phyloP scores from a whole-genome alignment of 2,329 filamentous ascomycete genomes.

The Trichoderma endophyticum region DNA sequence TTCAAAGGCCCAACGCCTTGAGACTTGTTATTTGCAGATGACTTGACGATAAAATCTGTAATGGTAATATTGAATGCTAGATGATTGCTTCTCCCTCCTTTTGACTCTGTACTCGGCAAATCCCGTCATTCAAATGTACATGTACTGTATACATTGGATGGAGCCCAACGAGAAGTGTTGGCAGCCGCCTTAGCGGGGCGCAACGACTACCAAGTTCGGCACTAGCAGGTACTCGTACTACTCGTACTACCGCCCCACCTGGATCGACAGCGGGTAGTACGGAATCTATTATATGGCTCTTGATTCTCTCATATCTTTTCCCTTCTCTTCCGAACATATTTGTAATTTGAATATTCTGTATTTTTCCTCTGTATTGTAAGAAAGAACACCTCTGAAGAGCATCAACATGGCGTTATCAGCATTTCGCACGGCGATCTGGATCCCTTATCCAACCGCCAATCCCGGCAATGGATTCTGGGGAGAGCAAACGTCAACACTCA shows the following conservation, averaged over 20 bases:
- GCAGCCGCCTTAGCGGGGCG: not conserved
- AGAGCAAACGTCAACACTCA: constrained; percentile 67
- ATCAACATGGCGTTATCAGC: constrained; percentile 3
- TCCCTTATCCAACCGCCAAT: constrained; percentile 1
- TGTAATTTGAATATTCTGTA: not conserved
- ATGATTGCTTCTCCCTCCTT: not conserved
- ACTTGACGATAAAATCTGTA: not conserved
- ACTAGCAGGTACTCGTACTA: not conserved
- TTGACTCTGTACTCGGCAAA: not conserved
- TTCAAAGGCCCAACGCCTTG: not conserved
- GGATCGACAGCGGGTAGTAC: not conserved
- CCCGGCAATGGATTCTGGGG: constrained; percentile 52
- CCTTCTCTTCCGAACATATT: not conserved
- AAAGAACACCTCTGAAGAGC: not conserved
- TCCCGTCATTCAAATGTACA: not conserved
- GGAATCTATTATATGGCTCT: not conserved
- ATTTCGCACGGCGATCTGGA: not conserved
- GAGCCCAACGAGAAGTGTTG: not conserved
- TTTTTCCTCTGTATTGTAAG: not conserved
- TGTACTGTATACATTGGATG: not conserved
- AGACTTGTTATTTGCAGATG: not conserved
- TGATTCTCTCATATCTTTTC: not conserved
- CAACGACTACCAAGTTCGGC: not conserved
- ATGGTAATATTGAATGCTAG: not conserved
- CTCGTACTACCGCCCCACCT: not conserved